Base-by-base conservation (phyloP, 2,329 filamentous ascomycete genomes). In the Colletotrichum lini region DNA sequence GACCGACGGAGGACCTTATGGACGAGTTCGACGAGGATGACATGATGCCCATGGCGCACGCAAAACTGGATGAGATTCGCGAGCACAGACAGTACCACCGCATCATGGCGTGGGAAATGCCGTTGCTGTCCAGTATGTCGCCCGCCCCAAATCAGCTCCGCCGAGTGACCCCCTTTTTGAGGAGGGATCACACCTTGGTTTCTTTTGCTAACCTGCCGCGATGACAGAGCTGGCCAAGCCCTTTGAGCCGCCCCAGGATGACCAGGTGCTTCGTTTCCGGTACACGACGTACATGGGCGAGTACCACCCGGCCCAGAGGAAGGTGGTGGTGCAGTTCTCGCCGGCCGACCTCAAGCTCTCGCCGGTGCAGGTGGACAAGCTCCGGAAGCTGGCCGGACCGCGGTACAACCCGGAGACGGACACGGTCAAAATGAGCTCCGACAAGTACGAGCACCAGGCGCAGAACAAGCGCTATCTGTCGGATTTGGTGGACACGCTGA, bases 201-300 rank as follows among this genome's bases (percentile, higher is more conserved):
- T 21, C 4, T 21, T 40, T 49, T 47, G 57, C 75, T 78, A 62
- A 77, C 74, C 49, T 15, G 10, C 63, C 40, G 52, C 47, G 67
- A 60, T 45, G 67, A 60, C 78, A 98, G 94, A 96, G 80, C 89
- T 96, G 73, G 92, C 94, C 66, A 94, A 94, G 82, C 92, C 94
- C 21, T 98, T 98, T 80, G 83, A 87, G 72, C 89, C 91, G 3
- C 94, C 96, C 2, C 87, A 88, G 16, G 81, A 86, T 40, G 82
- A 90, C 56, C 87, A 93, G 76, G 90, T 94, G 56, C 90, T 99
- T 69, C 93, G 96, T 77, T 99, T 98, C 90, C 92, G 96, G 77
- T 98, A 98, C 86, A 99, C 96, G 18, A 95, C 93, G 47, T 98
- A 98, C 84, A 92, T 99, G 88, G 96, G 96, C 77, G 96, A 98